Percentiles rank a stretch among this genome's conserved stretches.
Evolutionary conservation across 768 basidiomycete species (phyloP).

Genomic region (Ramaria sp.): DNA sequence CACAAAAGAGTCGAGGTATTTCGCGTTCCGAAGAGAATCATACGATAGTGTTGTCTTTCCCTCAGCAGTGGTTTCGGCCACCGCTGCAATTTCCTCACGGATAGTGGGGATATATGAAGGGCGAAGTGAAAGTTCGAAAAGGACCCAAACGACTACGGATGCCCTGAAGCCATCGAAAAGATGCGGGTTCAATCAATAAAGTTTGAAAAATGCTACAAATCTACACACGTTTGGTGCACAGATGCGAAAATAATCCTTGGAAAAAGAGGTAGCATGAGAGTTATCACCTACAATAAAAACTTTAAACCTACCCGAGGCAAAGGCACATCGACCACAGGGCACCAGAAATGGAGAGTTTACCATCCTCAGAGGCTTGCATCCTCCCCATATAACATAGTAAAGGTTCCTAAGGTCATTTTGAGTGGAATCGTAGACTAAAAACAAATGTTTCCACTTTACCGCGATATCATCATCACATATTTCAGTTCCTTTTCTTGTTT

Average conservation of each 20-base stretch:
- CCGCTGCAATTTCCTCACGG: no score
- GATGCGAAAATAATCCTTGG: constrained; percentile 25
- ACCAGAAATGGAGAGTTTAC: no score
- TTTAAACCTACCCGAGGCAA: constrained; percentile 17
- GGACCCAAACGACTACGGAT: constrained; percentile 24
- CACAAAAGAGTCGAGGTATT: constrained; percentile 23
- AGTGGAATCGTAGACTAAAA: no score
- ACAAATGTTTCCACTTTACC: no score
- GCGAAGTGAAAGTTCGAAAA: constrained; percentile 21
- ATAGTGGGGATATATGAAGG: constrained; percentile 22
- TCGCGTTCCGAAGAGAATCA: constrained; percentile 19
- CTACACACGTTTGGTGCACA: constrained; percentile 24
- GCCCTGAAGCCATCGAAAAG: constrained; percentile 14
- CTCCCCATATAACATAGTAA: no score
- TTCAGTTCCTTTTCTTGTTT: no score
- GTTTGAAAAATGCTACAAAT: neutral
- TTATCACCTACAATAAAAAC: neutral
- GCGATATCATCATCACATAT: no score
- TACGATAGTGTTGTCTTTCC: constrained; percentile 18
- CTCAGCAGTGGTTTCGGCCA: constrained; percentile 16
- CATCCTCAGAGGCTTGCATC: no score
- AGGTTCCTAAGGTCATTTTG: no score
- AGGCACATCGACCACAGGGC: constrained; percentile 19
- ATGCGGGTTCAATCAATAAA: neutral
- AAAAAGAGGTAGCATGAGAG: neutral